Conservation (phyloP, 148 eudicot species). For the Oxyria digyna region DNA sequence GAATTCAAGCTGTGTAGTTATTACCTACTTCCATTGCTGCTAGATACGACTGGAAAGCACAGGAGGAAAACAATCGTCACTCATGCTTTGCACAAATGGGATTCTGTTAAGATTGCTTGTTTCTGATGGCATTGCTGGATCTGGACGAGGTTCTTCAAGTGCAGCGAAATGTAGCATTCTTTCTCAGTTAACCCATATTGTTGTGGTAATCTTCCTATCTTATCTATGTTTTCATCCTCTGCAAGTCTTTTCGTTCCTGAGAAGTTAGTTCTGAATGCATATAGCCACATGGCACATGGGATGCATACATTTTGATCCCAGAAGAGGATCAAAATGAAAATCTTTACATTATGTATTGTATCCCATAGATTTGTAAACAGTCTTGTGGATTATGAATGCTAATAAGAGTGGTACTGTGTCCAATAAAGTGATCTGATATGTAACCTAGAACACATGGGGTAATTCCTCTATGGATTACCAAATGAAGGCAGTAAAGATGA, state of each 20-base stretch:
- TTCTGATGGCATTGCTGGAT: slow-evolving; percentile 28
- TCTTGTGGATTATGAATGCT: no score
- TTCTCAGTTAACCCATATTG: slow-evolving; percentile 60
- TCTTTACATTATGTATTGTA: not conserved
- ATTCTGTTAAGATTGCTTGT: slow-evolving; percentile 67
- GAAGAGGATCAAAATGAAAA: not conserved
- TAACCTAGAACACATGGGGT: no score
- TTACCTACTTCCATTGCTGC: slow-evolving; percentile 3
- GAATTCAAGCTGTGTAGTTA: not conserved
- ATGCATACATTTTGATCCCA: not conserved
- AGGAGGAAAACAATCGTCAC: slow-evolving; percentile 76
- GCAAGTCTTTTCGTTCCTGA: not conserved
- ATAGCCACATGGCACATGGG: not conserved
- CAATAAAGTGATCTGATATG: no score
- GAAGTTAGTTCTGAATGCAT: not conserved
- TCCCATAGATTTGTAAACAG: not conserved
- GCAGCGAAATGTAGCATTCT: slow-evolving; percentile 15
- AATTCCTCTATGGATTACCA: no score
- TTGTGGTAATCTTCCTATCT: slow-evolving; percentile 55
- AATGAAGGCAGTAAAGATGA: no score
- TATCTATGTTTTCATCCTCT: not conserved
- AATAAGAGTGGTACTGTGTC: no score
- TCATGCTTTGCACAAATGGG: slow-evolving; percentile 87
- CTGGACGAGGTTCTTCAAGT: slow-evolving; percentile 18
- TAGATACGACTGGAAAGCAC: slow-evolving; percentile 84